A percentile compares a stretch with the other conserved stretches of the same genome.
phyloP scores from a whole-genome alignment of 495 filamentous ascomycete species.

The Penicillium pancosmium region DNA sequence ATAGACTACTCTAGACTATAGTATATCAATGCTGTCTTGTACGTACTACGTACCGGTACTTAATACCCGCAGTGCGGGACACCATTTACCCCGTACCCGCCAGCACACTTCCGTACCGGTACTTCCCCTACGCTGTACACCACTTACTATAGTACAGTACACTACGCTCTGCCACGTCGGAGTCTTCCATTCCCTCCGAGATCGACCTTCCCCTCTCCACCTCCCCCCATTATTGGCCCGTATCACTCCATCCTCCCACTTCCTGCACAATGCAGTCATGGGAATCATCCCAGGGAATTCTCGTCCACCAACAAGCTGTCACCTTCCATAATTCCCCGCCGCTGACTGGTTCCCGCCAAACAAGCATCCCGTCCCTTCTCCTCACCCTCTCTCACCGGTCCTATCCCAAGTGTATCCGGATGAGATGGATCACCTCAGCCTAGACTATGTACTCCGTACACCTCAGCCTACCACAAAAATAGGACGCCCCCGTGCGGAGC shows the following conservation, averaged over 20 bases:
- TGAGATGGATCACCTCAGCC: too few species aligned
- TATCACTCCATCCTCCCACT: slow-evolving; percentile 1
- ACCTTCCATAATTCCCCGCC: background rate
- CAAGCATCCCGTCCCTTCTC: background rate
- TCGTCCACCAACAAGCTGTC: background rate
- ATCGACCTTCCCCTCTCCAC: slow-evolving; percentile 1
- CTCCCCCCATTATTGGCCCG: slow-evolving; percentile 13
- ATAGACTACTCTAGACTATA: too few species aligned
- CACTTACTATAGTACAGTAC: background rate
- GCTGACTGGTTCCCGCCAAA: slow-evolving; percentile 4
- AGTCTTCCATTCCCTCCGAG: slow-evolving; percentile 6
- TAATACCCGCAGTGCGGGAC: slow-evolving; percentile 14
- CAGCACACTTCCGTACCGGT: slow-evolving; percentile 14
- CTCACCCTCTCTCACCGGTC: background rate
- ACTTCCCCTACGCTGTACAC: background rate
- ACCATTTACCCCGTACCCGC: slow-evolving; percentile 28
- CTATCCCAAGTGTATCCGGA: too few species aligned
- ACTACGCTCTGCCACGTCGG: background rate
- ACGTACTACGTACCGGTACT: slow-evolving; percentile 15
- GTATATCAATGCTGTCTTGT: too few species aligned
- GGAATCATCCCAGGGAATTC: background rate
- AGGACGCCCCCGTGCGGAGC: background rate
- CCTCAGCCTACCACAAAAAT: background rate
- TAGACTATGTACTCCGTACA: too few species aligned
- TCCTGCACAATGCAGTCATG: slow-evolving; percentile 17